Base-by-base conservation (phyloP, 2,329 filamentous ascomycete species). In the Talaromyces marneffei region DNA sequence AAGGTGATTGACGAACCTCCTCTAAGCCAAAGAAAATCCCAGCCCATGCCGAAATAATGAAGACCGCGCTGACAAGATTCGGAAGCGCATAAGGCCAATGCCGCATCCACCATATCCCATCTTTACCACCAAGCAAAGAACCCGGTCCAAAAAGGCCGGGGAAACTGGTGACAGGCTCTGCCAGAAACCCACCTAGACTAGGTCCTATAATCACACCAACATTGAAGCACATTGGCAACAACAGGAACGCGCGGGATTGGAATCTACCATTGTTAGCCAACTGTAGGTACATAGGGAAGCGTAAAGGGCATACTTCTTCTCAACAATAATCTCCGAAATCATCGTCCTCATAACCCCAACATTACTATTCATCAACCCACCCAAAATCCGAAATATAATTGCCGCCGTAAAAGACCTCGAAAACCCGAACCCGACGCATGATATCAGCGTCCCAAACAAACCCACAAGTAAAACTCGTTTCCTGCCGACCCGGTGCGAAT, bases 381-480 rank as follows among this genome's bases (percentile, higher is more conserved):
- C 88, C 37, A 89, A 70, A 10, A 80, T 82, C 5, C 89, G 79
- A 77, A 88, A 92, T 50, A 85, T 79, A 0, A 87, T 82, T 0
- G 88, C 88, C 33, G 75, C 69, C 14, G 76, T 78, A 68, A 91
- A 91, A 3, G 79, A 86, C 29, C 78, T 79, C 2, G 85, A 85
- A 66, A 91, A 88, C 0, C 87, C 88, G 68, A 91, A 89, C 0
- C 87, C 88, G 20, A 90, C 68, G 61, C 83, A 85, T 2, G 86
- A 85, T 7, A 89, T 71, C 65, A 81, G 81, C 0, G 87, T 91
- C 0, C 91, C 91, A 2, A 85, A 68, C 29, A 96, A 75, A 0
- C 92, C 91, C 58, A 95, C 85, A 58, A 95, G 76, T 18, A 96
- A 79, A 14, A 94, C 89, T 16, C 82, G 83, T 74, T 96, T 96